These are phyloP conservation scores for Aureobasidium sp. DNA, from an alignment of 2,329 filamentous ascomycete genomes.

Conservation along the genomic window DNA sequence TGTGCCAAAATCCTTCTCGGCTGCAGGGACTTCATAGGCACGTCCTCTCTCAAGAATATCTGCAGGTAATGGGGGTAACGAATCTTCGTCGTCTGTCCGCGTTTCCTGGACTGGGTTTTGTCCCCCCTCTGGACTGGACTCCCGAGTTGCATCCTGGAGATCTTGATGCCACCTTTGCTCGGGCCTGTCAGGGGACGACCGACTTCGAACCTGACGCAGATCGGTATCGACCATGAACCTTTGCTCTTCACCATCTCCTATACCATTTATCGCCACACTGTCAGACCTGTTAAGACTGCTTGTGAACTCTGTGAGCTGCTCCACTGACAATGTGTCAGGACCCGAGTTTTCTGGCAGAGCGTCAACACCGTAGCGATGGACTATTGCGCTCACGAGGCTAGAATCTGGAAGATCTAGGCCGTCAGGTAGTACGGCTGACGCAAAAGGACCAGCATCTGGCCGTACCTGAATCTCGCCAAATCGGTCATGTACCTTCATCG, in stretches of 20 bases:
- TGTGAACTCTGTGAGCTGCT: background rate
- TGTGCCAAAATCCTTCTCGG: constrained; percentile 74
- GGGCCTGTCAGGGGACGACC: background rate
- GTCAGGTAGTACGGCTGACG: constrained; percentile 13
- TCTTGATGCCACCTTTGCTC: constrained; percentile 64
- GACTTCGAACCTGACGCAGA: background rate
- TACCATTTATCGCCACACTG: background rate
- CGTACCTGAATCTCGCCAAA: constrained; percentile 26
- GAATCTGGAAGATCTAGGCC: background rate
- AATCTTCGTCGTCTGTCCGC: background rate
- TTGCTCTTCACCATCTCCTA: background rate
- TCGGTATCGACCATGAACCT: constrained; percentile 9
- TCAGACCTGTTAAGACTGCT: background rate
- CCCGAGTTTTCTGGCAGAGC: constrained; percentile 29
- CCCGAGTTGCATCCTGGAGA: constrained; percentile 15
- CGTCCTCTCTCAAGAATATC: constrained; percentile 65
- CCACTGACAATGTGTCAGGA: background rate
- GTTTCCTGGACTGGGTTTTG: background rate
- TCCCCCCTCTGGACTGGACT: background rate
- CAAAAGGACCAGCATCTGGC: constrained; percentile 1
- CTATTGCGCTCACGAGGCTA: background rate
- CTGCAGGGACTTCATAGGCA: constrained; percentile 69
- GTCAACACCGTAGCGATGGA: constrained; percentile 19
- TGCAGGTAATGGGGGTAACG: constrained; percentile 52
- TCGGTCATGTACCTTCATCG: constrained; percentile 29